Evolutionary conservation across 495 filamentous ascomycete genomes (phyloP).

Genomic region (Penicillium macrosclerotiorum): DNA sequence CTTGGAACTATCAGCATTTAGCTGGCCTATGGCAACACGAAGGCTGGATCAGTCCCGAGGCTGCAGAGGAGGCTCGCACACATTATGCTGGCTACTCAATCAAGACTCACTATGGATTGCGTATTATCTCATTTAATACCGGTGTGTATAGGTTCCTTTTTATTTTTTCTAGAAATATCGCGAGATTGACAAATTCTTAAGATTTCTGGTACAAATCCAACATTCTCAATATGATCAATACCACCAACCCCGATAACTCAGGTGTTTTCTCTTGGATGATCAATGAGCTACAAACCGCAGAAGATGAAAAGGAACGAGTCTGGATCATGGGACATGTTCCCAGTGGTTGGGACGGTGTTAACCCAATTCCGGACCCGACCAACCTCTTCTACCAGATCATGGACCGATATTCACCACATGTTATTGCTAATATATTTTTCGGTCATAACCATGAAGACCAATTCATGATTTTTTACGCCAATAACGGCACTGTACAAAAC

Average conservation of each 20-base stretch:
- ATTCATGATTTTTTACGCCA: slow-evolving; percentile 51
- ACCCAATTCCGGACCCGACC: slow-evolving; percentile 48
- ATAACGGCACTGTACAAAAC: slow-evolving; percentile 44
- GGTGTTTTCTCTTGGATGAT: slow-evolving; percentile 52
- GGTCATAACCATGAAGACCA: slow-evolving; percentile 58
- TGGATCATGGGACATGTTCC: slow-evolving; percentile 57
- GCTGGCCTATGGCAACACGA: slow-evolving; percentile 50
- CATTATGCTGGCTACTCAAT: slow-evolving; percentile 54
- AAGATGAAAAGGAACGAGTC: slow-evolving; percentile 49
- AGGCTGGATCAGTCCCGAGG: slow-evolving; percentile 45
- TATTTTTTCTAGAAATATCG: no score
- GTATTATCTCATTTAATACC: slow-evolving; percentile 53
- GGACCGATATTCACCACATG: slow-evolving; percentile 54
- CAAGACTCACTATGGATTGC: slow-evolving; percentile 45
- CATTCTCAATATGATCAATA: slow-evolving; percentile 46
- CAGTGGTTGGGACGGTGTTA: slow-evolving; percentile 51
- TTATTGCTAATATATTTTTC: slow-evolving; percentile 55
- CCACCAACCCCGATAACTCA: slow-evolving; percentile 47
- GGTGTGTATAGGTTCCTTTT: slow-evolving; percentile 33
- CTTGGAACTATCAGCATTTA: slow-evolving; percentile 56
- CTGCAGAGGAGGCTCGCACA: slow-evolving; percentile 39
- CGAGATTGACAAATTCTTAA: slow-evolving; percentile 28
- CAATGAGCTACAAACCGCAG: slow-evolving; percentile 50
- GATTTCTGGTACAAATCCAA: slow-evolving; percentile 54
- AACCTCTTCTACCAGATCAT: slow-evolving; percentile 57